These are phyloP conservation scores for Yamadazyma sp. DNA, from an alignment of 805 yeast species.

Conservation along the genomic window DNA sequence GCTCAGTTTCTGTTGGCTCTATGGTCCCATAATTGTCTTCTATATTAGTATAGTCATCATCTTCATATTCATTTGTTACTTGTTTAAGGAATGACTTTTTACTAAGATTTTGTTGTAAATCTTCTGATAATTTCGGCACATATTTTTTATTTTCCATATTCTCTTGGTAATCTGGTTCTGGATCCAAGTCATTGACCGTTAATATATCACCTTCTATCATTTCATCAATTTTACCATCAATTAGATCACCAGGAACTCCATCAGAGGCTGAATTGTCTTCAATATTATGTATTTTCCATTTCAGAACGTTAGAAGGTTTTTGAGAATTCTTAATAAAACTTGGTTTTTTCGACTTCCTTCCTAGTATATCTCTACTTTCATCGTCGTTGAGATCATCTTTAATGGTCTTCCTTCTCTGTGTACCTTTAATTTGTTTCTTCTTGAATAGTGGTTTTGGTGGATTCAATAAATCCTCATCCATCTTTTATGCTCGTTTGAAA, in stretches of 20 bases:
- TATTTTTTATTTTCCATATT: constrained; percentile 3
- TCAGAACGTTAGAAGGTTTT: constrained; percentile 3
- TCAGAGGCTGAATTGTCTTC: too few species aligned
- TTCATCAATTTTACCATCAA: not conserved
- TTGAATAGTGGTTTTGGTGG: constrained; percentile 6
- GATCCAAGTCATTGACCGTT: constrained; percentile 36
- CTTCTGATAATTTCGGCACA: constrained; percentile 11
- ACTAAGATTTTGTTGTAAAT: constrained; percentile 1
- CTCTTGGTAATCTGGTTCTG: constrained; percentile 1
- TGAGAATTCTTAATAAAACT: too few species aligned
- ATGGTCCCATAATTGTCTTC: constrained; percentile 9
- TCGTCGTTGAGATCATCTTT: constrained; percentile 1
- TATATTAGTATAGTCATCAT: constrained; percentile 7
- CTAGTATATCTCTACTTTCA: too few species aligned
- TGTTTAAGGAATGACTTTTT: constrained; percentile 5
- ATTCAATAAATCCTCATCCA: not conserved
- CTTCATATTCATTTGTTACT: constrained; percentile 12
- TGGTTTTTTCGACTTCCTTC: not conserved
- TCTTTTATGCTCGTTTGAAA: not conserved
- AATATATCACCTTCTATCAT: constrained; percentile 15
- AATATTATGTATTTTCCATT: too few species aligned
- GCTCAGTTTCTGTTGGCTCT: constrained; percentile 11
- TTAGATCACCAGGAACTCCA: not conserved
- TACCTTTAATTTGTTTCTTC: constrained; percentile 6
- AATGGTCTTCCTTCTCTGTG: not conserved